phyloP scores from a whole-genome alignment of 306 rosid species.

The Bauhinia variegata region DNA sequence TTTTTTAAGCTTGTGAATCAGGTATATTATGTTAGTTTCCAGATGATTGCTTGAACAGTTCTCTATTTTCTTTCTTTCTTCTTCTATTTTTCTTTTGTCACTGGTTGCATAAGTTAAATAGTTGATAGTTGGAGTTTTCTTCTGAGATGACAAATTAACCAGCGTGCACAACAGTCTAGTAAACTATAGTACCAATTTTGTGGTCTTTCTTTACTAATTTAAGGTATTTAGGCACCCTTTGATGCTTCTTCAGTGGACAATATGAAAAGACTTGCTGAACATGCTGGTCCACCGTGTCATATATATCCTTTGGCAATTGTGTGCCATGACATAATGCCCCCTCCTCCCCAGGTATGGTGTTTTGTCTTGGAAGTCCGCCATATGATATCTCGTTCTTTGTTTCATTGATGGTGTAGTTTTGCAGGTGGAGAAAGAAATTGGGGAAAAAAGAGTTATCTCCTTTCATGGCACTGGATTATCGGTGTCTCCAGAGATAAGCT shows the following conservation, averaged over 20 bases:
- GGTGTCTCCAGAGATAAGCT: slow-evolving; percentile 67
- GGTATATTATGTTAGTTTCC: not conserved
- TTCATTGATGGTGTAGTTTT: slow-evolving; percentile 32
- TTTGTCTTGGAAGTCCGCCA: slow-evolving; percentile 37
- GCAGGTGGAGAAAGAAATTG: slow-evolving; percentile 90
- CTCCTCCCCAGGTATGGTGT: slow-evolving; percentile 68
- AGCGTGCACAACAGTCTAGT: not conserved
- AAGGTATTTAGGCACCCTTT: slow-evolving; percentile 83
- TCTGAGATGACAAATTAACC: slow-evolving; percentile 6
- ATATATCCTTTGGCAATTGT: slow-evolving; percentile 83
- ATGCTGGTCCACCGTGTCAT: slow-evolving; percentile 87
- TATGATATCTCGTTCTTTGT: slow-evolving; percentile 18
- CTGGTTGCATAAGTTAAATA: slow-evolving; percentile 11
- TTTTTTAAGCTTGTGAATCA: slow-evolving; percentile 13
- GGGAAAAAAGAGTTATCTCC: slow-evolving; percentile 85
- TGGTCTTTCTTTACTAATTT: slow-evolving; percentile 47
- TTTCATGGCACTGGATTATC: slow-evolving; percentile 84
- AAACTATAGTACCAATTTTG: slow-evolving; percentile 22
- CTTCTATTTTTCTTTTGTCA: slow-evolving; percentile 14
- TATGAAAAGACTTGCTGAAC: slow-evolving; percentile 85
- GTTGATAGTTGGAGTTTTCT: too few species aligned
- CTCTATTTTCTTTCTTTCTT: not conserved
- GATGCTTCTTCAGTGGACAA: slow-evolving; percentile 91
- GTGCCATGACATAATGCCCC: slow-evolving; percentile 95
- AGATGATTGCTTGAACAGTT: slow-evolving; percentile 9